Evolutionary conservation across 495 filamentous ascomycete genomes (phyloP).

Genomic region (Penicillium odoratum): DNA sequence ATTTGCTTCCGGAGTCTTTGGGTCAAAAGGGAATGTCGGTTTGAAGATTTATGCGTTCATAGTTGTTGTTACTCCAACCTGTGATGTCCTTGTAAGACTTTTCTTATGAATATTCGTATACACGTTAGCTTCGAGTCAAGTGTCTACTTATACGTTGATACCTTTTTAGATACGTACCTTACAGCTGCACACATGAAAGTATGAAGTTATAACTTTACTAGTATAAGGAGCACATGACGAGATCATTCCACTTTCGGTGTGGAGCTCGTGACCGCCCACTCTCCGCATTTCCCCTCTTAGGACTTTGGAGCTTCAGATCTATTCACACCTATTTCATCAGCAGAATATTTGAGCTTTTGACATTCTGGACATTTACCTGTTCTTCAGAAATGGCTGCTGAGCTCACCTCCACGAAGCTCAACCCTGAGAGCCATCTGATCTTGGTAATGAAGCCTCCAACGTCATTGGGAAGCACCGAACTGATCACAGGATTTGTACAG

Average conservation of each 20-base stretch:
- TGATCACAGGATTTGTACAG: constrained; percentile 43
- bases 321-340: too few species aligned
- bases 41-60: constrained; percentile 22
- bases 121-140: not conserved
- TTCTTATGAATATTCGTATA: not conserved
- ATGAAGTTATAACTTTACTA: not conserved
- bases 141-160: too few species aligned
- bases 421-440: constrained; percentile 70
- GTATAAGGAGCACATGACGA: not conserved
- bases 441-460: constrained; percentile 47
- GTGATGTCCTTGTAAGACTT: not conserved
- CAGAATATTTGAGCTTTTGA: not conserved
- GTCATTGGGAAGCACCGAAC: constrained; percentile 13
- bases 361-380: not conserved
- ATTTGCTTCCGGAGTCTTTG: constrained; percentile 39
- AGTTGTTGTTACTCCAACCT: constrained; percentile 6
- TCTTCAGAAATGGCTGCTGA: constrained; percentile 46
- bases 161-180: too few species aligned
- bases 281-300: constrained; percentile 27
- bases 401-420: constrained; percentile 65
- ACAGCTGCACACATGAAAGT: too few species aligned
- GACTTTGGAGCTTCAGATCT: not conserved
- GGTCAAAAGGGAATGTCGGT: constrained; percentile 45
- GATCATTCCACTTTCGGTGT: not conserved
- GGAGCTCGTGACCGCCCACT: constrained; percentile 9